phyloP scores from a whole-genome alignment of 1,139 yeast genomes.

The Pichia sp. region DNA sequence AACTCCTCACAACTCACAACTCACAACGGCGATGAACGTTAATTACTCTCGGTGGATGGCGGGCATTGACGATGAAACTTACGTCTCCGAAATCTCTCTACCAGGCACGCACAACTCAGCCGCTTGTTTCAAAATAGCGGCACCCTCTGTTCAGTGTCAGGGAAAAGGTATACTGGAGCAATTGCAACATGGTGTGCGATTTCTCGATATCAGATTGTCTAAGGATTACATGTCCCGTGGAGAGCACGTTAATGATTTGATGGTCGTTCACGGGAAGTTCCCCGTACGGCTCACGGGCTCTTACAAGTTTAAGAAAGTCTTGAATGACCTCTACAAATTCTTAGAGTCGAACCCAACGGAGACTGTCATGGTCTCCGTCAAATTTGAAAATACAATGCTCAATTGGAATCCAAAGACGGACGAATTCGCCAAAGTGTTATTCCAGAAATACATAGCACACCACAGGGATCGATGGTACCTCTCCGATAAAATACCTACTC shows the following conservation, averaged over 20 bases:
- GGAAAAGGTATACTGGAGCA: constrained; percentile 55
- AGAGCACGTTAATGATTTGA: constrained; percentile 43
- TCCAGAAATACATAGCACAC: constrained; percentile 50
- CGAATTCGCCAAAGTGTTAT: constrained; percentile 59
- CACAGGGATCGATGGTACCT: constrained; percentile 57
- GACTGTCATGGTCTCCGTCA: constrained; percentile 59
- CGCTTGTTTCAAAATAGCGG: constrained; percentile 58
- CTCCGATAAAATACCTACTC: constrained; percentile 45
- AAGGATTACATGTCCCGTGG: constrained; percentile 40
- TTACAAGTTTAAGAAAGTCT: constrained; percentile 36
- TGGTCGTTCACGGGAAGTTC: constrained; percentile 70
- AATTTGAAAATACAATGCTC: constrained; percentile 61
- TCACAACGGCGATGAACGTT: too few relatives aligned
- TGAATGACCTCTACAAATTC: constrained; percentile 55
- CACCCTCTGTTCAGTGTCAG: constrained; percentile 78
- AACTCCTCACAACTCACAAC: too few relatives aligned
- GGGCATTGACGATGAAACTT: constrained; percentile 44
- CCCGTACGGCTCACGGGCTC: constrained; percentile 56
- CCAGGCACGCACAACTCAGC: constrained; percentile 84
- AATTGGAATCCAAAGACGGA: constrained; percentile 56
- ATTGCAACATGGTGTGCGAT: constrained; percentile 65
- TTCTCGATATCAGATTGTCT: constrained; percentile 63
- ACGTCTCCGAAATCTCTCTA: constrained; percentile 48
- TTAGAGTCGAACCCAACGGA: constrained; percentile 48
- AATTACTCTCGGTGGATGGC: constrained; percentile 40